phyloP scores from a whole-genome alignment of 2,329 filamentous ascomycete species.

The Claviceps purpurea region DNA sequence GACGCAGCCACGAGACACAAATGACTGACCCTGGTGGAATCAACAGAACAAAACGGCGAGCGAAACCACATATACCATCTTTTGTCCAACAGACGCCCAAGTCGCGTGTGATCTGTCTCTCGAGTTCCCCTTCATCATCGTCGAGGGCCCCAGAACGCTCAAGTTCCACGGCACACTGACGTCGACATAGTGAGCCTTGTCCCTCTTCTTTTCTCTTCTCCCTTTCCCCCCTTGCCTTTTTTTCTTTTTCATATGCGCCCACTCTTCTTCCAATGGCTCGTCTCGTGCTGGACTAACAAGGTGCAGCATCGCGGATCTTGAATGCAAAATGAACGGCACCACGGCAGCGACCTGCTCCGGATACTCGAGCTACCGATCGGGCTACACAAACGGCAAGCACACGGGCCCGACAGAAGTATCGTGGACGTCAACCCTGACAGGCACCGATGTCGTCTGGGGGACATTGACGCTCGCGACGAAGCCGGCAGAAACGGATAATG shows the following conservation, averaged over 20 bases:
- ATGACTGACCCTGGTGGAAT: not conserved
- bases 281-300: not conserved
- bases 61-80: slow-evolving; percentile 34
- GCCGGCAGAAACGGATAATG: slow-evolving; percentile 19
- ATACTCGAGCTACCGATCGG: slow-evolving; percentile 29
- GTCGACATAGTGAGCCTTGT: slow-evolving; percentile 26
- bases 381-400: slow-evolving; percentile 23
- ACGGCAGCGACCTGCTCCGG: slow-evolving; percentile 34
- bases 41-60: slow-evolving; percentile 21
- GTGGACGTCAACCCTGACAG: slow-evolving; percentile 32
- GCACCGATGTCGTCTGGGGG: slow-evolving; percentile 29
- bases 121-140: slow-evolving; percentile 33
- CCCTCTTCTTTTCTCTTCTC: not conserved
- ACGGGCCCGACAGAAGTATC: slow-evolving; percentile 29
- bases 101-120: slow-evolving; percentile 29
- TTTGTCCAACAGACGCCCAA: slow-evolving; percentile 29
- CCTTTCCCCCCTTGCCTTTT: not conserved
- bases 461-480: slow-evolving; percentile 28
- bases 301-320: slow-evolving; percentile 29
- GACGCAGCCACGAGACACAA: no score
- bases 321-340: slow-evolving; percentile 27
- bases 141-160: slow-evolving; percentile 31
- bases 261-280: not conserved
- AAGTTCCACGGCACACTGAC: slow-evolving; percentile 29
- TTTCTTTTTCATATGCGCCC: not conserved